A percentile compares a stretch with the other conserved stretches of the same genome.
These are phyloP conservation scores for Beauveria rudraprayagi DNA, from an alignment of 2,329 filamentous ascomycete genomes.

Conservation along the genomic window DNA sequence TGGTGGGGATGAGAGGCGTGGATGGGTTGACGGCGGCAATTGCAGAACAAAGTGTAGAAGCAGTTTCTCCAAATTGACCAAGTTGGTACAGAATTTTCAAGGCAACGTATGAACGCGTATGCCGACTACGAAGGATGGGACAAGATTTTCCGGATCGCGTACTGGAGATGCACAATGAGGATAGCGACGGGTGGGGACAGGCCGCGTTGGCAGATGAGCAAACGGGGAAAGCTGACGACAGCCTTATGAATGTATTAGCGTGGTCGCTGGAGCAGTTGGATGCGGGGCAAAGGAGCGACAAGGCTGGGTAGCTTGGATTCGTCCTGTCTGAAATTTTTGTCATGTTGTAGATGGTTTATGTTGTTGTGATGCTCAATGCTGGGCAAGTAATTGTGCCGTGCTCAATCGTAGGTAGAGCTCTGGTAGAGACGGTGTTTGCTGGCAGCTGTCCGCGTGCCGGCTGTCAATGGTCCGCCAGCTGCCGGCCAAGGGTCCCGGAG, in stretches of 20 bases:
- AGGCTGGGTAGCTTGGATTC: background rate
- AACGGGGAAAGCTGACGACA: constrained; percentile 7
- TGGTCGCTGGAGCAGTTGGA: background rate
- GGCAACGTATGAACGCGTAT: background rate
- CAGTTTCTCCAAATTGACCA: too few species aligned
- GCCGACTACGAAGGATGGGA: background rate
- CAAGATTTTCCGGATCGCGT: background rate
- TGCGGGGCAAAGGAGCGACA: background rate
- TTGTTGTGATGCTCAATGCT: background rate
- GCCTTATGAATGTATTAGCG: constrained; percentile 3
- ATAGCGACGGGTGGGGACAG: background rate
- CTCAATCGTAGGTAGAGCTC: too few species aligned
- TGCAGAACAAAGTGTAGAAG: background rate
- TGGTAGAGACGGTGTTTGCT: background rate
- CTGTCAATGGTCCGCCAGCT: background rate
- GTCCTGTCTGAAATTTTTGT: background rate
- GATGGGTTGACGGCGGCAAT: background rate
- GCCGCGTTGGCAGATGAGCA: constrained; percentile 1
- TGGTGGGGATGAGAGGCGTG: too few species aligned
- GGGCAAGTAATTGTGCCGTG: background rate
- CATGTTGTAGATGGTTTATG: background rate
- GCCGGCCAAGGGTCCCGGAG: background rate
- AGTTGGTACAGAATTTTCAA: background rate
- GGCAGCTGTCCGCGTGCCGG: background rate
- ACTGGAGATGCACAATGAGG: background rate